Evolutionary conservation across 106 monocot genomes (phyloP).

Genomic region (Phalaenopsis equestris): DNA sequence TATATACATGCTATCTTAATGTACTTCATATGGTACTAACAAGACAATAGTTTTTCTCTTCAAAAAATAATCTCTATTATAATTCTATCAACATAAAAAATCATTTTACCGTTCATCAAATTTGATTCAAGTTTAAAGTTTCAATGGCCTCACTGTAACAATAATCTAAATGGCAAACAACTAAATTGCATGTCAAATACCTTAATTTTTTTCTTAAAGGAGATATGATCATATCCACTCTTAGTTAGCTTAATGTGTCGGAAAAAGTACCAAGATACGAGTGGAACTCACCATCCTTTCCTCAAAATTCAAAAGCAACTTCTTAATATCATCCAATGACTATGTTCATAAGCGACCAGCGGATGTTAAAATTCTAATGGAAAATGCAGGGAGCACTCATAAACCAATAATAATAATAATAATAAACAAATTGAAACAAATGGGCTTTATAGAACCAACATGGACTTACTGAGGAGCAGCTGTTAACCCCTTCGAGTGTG

Average conservation of each 20-base stretch:
- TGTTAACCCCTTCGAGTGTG: slow-evolving; percentile 70
- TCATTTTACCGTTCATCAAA: not conserved
- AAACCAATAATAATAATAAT: not conserved
- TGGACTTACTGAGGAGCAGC: slow-evolving; percentile 80
- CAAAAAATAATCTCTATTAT: not conserved
- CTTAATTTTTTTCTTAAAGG: not conserved
- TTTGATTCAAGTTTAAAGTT: not conserved
- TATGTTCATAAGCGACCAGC: not conserved
- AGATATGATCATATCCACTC: not conserved
- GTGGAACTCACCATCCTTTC: not conserved
- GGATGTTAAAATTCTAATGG: not conserved
- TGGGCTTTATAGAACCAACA: not conserved
- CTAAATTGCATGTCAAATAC: not conserved
- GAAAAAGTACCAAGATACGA: not conserved
- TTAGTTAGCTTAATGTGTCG: not conserved
- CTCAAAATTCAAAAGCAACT: not conserved
- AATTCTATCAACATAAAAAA: not conserved
- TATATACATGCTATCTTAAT: not conserved
- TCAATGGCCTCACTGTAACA: not conserved
- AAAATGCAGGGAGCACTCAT: not conserved
- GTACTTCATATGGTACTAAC: not conserved
- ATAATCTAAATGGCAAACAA: not conserved
- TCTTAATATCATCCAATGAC: not conserved
- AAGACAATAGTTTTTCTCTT: not conserved
- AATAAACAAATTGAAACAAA: not conserved